phyloP scores from a whole-genome alignment of 495 filamentous ascomycete genomes.

The Thozetella sp. region DNA sequence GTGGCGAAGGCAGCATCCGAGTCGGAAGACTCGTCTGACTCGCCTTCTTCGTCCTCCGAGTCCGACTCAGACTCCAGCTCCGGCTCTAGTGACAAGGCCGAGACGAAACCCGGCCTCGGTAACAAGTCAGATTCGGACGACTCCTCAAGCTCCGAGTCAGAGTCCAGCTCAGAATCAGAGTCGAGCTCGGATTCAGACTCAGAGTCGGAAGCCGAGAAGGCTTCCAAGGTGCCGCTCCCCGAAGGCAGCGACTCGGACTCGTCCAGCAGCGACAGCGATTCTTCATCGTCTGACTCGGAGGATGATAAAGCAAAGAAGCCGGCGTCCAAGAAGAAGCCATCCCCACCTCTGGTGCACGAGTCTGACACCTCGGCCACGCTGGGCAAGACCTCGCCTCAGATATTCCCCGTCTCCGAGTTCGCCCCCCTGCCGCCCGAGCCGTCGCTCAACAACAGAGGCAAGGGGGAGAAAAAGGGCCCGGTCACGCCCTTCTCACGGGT shows the following conservation, averaged over 20 bases:
- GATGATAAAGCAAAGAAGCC: slow-evolving; percentile 22
- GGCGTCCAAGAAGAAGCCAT: slow-evolving; percentile 5
- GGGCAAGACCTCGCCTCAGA: slow-evolving; percentile 39
- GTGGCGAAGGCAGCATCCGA: slow-evolving; percentile 15
- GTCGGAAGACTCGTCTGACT: slow-evolving; percentile 26
- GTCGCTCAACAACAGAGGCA: slow-evolving; percentile 43
- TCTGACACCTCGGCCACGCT: slow-evolving; percentile 43
- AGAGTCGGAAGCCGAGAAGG: slow-evolving; percentile 41
- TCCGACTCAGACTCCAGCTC: slow-evolving; percentile 34
- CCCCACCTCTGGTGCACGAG: slow-evolving; percentile 6
- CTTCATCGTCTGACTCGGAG: slow-evolving; percentile 30
- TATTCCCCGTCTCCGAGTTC: slow-evolving; percentile 27
- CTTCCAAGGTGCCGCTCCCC: slow-evolving; percentile 55
- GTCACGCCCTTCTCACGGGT: slow-evolving; percentile 69
- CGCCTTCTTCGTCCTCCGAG: slow-evolving; percentile 47
- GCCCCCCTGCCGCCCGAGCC: slow-evolving; percentile 55
- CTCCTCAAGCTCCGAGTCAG: slow-evolving; percentile 22
- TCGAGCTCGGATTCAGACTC: slow-evolving; percentile 39
- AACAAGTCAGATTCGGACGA: slow-evolving; percentile 29
- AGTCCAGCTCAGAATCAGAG: slow-evolving; percentile 29
- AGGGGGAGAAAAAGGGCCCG: slow-evolving; percentile 50
- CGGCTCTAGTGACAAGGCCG: slow-evolving; percentile 32
- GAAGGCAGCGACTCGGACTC: slow-evolving; percentile 35
- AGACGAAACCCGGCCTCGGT: slow-evolving; percentile 16
- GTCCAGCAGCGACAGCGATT: slow-evolving; percentile 28